Evolutionary conservation across 345 rosid species (phyloP).

Genomic region (Clausena lansium): DNA sequence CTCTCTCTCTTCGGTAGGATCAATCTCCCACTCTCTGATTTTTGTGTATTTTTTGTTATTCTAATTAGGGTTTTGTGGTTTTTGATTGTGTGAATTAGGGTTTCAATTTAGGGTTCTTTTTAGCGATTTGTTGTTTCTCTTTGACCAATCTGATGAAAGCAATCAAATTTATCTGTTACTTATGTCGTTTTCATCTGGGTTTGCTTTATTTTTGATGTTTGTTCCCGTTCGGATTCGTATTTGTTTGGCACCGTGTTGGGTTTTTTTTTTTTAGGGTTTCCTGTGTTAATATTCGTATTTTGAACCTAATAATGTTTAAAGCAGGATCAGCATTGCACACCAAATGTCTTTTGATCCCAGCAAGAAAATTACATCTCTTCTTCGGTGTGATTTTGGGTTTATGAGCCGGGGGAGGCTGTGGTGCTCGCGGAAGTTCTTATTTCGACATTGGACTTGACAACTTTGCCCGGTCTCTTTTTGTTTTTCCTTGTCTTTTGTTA

Average conservation of each 20-base stretch:
- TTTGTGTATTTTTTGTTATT: neutral
- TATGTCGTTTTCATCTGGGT: neutral
- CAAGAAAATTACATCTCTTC: conserved; percentile 33
- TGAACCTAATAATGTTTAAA: conserved; percentile 28
- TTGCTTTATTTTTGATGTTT: conserved; percentile 3
- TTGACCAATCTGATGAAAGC: neutral
- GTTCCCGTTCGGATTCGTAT: neutral
- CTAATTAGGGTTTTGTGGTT: neutral
- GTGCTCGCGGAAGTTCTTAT: conserved; percentile 49
- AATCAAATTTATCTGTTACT: neutral
- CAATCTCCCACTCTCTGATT: neutral
- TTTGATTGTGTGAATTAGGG: neutral
- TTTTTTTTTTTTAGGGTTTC: neutral
- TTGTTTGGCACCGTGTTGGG: neutral
- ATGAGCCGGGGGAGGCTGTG: conserved; percentile 74
- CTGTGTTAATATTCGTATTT: neutral
- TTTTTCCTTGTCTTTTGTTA: neutral
- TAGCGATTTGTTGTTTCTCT: neutral
- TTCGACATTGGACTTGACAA: conserved; percentile 73
- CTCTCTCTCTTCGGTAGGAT: conserved; percentile 13
- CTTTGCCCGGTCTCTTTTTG: neutral
- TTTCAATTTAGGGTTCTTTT: neutral
- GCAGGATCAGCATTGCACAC: conserved; percentile 31
- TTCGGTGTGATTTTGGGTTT: conserved; percentile 55
- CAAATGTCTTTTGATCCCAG: conserved; percentile 47